Evolutionary conservation across 345 rosid species (phyloP).

Genomic region (Linum lewisii): DNA sequence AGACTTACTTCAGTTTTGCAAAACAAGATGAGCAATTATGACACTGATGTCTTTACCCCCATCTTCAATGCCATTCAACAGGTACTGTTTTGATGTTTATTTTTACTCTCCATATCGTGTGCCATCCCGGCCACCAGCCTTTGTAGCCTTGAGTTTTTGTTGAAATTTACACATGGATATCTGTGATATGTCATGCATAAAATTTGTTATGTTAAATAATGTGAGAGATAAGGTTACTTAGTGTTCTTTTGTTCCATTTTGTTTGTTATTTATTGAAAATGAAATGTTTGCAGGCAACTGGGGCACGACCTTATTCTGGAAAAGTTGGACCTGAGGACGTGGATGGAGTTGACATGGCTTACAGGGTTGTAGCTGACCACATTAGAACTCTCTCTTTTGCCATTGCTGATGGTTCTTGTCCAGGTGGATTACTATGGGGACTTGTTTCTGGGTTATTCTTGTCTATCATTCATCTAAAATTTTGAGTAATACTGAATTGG

Average conservation of each 20-base stretch:
- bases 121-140: background rate
- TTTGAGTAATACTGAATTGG: no score
- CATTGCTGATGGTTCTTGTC: conserved; percentile 96
- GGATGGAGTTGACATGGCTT: conserved; percentile 89
- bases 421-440: conserved; percentile 40
- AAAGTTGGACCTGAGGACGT: conserved; percentile 78
- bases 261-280: background rate
- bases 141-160: background rate
- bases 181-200: no score
- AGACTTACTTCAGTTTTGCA: conserved; percentile 87
- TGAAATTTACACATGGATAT: no score
- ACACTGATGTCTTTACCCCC: conserved; percentile 91
- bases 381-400: conserved; percentile 92
- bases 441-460: conserved; percentile 2
- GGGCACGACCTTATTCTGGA: conserved; percentile 80
- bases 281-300: conserved; percentile 47
- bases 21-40: conserved; percentile 97
- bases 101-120: background rate
- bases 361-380: conserved; percentile 95
- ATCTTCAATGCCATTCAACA: conserved; percentile 80
- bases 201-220: no score
- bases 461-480: no score
- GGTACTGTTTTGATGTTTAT: conserved; percentile 28
- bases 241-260: background rate
- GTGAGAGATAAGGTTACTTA: background rate